Percentiles rank a stretch among this genome's conserved stretches.
Conservation (phyloP, 192 early-diverging fungal species). For the Physocladia obscura region DNA sequence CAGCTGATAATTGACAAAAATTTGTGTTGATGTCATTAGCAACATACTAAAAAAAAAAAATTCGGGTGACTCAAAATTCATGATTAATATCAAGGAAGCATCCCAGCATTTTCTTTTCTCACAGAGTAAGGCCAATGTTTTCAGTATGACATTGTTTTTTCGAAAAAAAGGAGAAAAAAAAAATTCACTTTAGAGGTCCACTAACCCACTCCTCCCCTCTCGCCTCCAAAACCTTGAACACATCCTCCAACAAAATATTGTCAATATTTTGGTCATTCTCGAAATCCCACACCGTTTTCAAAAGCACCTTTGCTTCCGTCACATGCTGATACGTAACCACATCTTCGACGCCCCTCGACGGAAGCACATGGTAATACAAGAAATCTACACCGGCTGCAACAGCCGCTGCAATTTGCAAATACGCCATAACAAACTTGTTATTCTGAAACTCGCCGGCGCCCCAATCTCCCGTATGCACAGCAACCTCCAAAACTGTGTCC, state of each 20-base stretch:
- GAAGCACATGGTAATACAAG: constrained; percentile 19
- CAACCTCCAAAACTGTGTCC: not conserved
- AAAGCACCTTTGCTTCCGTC: not conserved
- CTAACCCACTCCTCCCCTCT: too few relatives aligned
- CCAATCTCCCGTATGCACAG: constrained; percentile 33
- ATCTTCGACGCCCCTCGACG: not conserved
- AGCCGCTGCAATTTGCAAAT: constrained; percentile 34
- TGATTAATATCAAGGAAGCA: too few relatives aligned
- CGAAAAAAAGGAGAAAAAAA: too few relatives aligned
- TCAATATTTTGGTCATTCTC: not conserved
- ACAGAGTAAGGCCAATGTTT: too few relatives aligned
- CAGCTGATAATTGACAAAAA: too few relatives aligned
- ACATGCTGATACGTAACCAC: not conserved
- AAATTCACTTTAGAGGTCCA: too few relatives aligned
- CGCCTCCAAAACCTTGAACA: not conserved
- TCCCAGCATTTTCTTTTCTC: too few relatives aligned
- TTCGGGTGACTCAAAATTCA: too few relatives aligned
- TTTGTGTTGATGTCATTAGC: too few relatives aligned
- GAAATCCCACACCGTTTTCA: not conserved
- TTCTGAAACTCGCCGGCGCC: constrained; percentile 32
- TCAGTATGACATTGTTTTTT: too few relatives aligned
- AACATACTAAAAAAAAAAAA: too few relatives aligned
- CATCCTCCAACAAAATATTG: not conserved
- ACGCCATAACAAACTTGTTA: constrained; percentile 27
- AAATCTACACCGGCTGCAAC: constrained; percentile 13